Evolutionary conservation across 352 stramenopile genomes (phyloP).

Genomic region (Thraustochytrium striatum): DNA sequence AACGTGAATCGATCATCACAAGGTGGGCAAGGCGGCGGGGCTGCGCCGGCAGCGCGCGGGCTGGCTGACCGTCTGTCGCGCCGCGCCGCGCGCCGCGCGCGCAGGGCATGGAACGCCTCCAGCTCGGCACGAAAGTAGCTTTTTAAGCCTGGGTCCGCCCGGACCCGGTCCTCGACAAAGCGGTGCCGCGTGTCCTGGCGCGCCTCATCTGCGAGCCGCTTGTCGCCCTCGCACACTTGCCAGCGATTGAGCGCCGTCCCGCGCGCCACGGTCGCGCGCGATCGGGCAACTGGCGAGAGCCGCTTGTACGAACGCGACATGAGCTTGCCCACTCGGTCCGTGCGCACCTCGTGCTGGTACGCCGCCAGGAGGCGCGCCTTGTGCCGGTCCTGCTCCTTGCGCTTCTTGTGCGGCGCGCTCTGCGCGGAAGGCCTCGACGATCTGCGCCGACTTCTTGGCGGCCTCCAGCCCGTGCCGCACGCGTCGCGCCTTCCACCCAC

Average conservation of each 20-base stretch:
- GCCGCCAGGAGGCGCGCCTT: background rate
- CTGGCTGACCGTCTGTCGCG: too few species aligned
- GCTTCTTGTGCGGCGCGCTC: background rate
- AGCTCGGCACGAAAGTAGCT: too few species aligned
- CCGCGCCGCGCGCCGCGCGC: too few species aligned
- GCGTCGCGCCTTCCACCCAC: background rate
- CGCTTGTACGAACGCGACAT: background rate
- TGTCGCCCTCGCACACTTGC: too few species aligned
- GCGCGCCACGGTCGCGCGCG: background rate
- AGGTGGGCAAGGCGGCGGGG: too few species aligned
- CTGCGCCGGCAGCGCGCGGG: too few species aligned
- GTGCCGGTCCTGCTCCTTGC: background rate
- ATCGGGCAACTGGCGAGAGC: background rate
- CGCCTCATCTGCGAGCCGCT: too few species aligned
- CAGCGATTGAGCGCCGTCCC: background rate
- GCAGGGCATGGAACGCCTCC: too few species aligned
- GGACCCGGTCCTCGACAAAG: too few species aligned
- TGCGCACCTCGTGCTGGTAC: background rate
- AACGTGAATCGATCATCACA: too few species aligned
- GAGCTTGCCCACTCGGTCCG: background rate
- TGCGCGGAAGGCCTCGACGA: background rate
- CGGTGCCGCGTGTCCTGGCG: too few species aligned
- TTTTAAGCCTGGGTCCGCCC: too few species aligned
- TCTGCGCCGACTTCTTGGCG: background rate
- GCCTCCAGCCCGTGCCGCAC: background rate